phyloP scores from a whole-genome alignment of 2,329 filamentous ascomycete species.

The Nothophoma quercina region DNA sequence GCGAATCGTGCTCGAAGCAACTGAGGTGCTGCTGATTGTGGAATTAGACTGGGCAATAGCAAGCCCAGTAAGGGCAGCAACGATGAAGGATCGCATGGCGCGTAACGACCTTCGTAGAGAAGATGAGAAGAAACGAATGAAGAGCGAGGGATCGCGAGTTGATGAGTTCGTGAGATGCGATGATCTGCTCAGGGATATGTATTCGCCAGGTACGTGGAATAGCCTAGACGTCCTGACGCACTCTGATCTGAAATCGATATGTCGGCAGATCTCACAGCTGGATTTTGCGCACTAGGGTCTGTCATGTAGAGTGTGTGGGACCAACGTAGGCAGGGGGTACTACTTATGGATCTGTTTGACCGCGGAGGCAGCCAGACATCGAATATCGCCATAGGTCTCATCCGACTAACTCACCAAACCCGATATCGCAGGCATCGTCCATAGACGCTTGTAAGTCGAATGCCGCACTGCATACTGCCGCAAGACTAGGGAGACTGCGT shows the following conservation, averaged over 20 bases:
- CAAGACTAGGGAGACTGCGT: too few relatives aligned
- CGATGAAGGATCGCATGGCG: slow-evolving; percentile 22
- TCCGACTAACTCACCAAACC: too few relatives aligned
- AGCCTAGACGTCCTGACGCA: not conserved
- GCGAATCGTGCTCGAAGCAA: slow-evolving; percentile 5
- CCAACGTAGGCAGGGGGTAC: not conserved
- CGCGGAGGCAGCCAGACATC: too few relatives aligned
- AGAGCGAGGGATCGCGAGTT: slow-evolving; percentile 1
- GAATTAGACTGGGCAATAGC: slow-evolving; percentile 22
- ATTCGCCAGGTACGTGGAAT: not conserved
- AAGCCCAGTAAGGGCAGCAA: slow-evolving; percentile 22
- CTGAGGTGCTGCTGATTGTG: slow-evolving; percentile 10
- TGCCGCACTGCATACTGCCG: too few relatives aligned
- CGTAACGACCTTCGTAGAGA: slow-evolving; percentile 9
- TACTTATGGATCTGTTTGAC: too few relatives aligned
- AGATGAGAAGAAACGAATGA: not conserved
- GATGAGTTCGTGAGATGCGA: slow-evolving; percentile 3
- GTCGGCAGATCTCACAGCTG: slow-evolving; percentile 2
- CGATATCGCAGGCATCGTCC: too few relatives aligned
- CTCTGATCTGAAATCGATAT: not conserved
- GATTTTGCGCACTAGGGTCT: not conserved
- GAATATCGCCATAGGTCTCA: too few relatives aligned
- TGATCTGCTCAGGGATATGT: slow-evolving; percentile 21
- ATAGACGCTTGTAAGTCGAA: too few relatives aligned
- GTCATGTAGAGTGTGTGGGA: not conserved